phyloP scores from a whole-genome alignment of 2,329 filamentous ascomycete species.

The Pseudogymnoascus pannorum region DNA sequence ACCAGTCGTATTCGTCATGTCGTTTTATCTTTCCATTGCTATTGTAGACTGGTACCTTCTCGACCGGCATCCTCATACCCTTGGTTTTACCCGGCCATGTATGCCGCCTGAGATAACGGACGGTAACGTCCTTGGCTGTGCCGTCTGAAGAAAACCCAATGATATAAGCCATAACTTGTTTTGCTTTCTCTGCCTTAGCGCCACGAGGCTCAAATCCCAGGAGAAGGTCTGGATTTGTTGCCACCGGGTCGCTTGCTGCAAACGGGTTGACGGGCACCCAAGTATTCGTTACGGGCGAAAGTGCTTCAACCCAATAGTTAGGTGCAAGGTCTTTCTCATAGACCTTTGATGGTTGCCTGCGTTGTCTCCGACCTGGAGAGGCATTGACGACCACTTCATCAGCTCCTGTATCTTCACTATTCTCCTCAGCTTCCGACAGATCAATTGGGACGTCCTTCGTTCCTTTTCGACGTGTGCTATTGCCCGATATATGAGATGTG shows the following conservation, averaged over 20 bases:
- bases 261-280: slow-evolving; percentile 74
- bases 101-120: slow-evolving; percentile 77
- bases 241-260: slow-evolving; percentile 58
- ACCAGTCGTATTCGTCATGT: slow-evolving; percentile 82
- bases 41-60: slow-evolving; percentile 76
- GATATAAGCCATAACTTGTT: slow-evolving; percentile 85
- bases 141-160: slow-evolving; percentile 77
- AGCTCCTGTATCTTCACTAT: slow-evolving; percentile 40
- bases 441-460: slow-evolving; percentile 33
- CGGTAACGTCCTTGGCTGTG: slow-evolving; percentile 89
- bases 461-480: slow-evolving; percentile 20
- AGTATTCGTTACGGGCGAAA: slow-evolving; percentile 73
- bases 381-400: slow-evolving; percentile 54
- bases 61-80: slow-evolving; percentile 66
- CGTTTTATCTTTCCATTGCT: slow-evolving; percentile 68
- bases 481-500: slow-evolving; percentile 14
- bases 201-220: slow-evolving; percentile 77
- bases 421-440: slow-evolving; percentile 38
- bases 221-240: slow-evolving; percentile 63
- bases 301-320: slow-evolving; percentile 86
- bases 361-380: slow-evolving; percentile 19
- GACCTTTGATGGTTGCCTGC: slow-evolving; percentile 32
- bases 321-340: slow-evolving; percentile 75
- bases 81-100: slow-evolving; percentile 85
- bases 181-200: slow-evolving; percentile 72